Conservation (phyloP, 2,329 filamentous ascomycete genomes). For the Epichloe bromicola region DNA sequence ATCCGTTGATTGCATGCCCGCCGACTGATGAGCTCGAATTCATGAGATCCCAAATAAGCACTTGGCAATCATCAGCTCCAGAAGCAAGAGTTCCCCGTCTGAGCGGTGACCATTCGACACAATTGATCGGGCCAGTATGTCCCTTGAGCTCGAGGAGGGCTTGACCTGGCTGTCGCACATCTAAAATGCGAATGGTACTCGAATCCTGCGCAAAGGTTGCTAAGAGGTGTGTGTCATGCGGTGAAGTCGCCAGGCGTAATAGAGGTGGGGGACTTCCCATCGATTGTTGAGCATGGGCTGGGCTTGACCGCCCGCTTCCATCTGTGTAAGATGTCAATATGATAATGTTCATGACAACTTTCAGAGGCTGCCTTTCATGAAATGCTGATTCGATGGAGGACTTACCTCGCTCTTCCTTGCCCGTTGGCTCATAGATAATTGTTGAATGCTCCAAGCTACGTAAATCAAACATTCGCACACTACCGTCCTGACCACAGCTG, state of each 20-base stretch:
- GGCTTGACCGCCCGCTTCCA: constrained; percentile 49
- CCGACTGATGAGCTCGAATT: constrained; percentile 38
- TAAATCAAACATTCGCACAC: constrained; percentile 96
- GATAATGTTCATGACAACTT: not conserved
- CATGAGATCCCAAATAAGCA: constrained; percentile 87
- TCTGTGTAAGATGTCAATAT: constrained; percentile 25
- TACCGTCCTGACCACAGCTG: constrained; percentile 92
- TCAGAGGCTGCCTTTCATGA: not conserved
- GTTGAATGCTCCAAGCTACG: constrained; percentile 94
- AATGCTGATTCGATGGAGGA: not conserved
- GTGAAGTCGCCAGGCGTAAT: constrained; percentile 73
- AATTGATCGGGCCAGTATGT: constrained; percentile 75
- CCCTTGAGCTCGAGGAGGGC: constrained; percentile 87
- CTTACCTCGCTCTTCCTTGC: constrained; percentile 65
- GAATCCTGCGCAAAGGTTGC: constrained; percentile 96
- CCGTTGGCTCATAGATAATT: constrained; percentile 95
- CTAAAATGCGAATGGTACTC: constrained; percentile 82
- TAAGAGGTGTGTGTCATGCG: constrained; percentile 87
- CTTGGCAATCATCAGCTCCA: constrained; percentile 81
- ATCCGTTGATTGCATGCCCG: constrained; percentile 33
- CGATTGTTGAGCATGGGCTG: constrained; percentile 64
- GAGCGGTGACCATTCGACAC: constrained; percentile 87
- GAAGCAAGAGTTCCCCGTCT: constrained; percentile 81
- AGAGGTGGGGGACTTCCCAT: constrained; percentile 70
- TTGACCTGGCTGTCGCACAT: constrained; percentile 91